Base-by-base conservation (phyloP, 257 asterid species). In the Nemophila menziesii region DNA sequence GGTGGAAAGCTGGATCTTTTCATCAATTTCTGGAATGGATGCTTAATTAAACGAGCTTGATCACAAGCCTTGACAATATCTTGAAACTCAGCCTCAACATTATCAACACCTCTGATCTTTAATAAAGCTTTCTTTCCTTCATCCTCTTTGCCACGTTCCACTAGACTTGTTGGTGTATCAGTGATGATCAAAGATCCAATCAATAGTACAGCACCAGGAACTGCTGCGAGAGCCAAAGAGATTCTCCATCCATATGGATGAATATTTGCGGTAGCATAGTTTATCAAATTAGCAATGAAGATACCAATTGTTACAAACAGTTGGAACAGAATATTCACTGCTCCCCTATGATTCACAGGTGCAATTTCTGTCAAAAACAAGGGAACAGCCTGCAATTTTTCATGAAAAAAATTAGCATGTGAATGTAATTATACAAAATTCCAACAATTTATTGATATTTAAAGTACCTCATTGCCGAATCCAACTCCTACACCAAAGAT, bases 381-480 rank as follows among this genome's bases (percentile, higher is more conserved):
- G 0, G 96, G 96, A 18, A 86, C 96, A 5, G 96, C 73, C 94
- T 85, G 73, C 69, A 39, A 44, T 24, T 9, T 39, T 38, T 24
- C 3, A 6, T 7, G 13, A 18, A 16, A 5, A 11, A 46, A 20
- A 5, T 29, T 10, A 15, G 22, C 16, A 44, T 19, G 1, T 5
- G 8, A 17, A 37, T 37, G 13, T 37, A 29, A 29, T 12, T 5
- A 29, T 5, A 29, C 6, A 29, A n/a, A n/a, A n/a, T n/a, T n/a
- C n/a, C n/a, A n/a, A n/a, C n/a, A n/a, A n/a, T n/a, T n/a, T n/a
- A n/a, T n/a, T n/a, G n/a, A n/a, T n/a, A n/a, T n/a, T n/a, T n/a
- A n/a, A n/a, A n/a, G n/a, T 59, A 80, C 95, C 89, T 86, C 96
- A 21, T 86, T 86, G 33, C 94, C 93, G 0, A 78, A 86, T 5